Conservation (phyloP, 306 rosid genomes). For the Vigna reflexopilosa region DNA sequence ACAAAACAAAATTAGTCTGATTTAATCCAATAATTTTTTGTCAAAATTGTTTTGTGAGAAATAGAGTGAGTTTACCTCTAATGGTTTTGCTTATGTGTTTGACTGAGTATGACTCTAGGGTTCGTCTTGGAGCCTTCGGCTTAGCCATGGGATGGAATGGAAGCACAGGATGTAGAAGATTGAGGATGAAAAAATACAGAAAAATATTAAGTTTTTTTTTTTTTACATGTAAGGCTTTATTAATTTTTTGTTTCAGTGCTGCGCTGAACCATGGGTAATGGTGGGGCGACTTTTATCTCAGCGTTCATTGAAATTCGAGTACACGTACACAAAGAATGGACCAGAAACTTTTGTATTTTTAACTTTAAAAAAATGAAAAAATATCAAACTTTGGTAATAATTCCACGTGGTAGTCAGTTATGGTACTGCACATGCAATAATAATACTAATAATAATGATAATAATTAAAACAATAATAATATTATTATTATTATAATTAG, state of each 20-base stretch:
- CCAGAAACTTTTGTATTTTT: background rate
- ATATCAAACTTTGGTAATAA: too few relatives aligned
- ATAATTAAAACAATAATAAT: too few relatives aligned
- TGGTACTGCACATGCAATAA: too few relatives aligned
- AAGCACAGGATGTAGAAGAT: conserved; percentile 15
- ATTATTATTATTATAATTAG: too few relatives aligned
- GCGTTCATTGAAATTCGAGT: background rate
- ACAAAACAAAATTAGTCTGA: background rate
- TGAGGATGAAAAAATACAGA: conserved; percentile 33
- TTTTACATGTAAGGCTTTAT: background rate
- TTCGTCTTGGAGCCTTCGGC: conserved; percentile 86
- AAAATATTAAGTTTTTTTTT: background rate
- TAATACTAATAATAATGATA: too few relatives aligned
- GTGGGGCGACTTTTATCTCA: background rate
- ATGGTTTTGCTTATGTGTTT: conserved; percentile 79
- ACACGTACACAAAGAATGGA: background rate
- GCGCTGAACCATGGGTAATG: conserved; percentile 10
- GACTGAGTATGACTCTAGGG: conserved; percentile 94
- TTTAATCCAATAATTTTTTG: background rate
- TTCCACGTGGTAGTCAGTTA: too few relatives aligned
- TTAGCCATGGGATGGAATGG: conserved; percentile 68
- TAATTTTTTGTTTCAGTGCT: conserved; percentile 25
- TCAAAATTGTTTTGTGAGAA: background rate
- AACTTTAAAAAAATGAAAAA: too few relatives aligned
- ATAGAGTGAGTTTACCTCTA: conserved; percentile 56